Evolutionary conservation across 305 asterid species (phyloP), one percentile per base, ranked within the genome.

Genomic region (Vinca major): DNA sequence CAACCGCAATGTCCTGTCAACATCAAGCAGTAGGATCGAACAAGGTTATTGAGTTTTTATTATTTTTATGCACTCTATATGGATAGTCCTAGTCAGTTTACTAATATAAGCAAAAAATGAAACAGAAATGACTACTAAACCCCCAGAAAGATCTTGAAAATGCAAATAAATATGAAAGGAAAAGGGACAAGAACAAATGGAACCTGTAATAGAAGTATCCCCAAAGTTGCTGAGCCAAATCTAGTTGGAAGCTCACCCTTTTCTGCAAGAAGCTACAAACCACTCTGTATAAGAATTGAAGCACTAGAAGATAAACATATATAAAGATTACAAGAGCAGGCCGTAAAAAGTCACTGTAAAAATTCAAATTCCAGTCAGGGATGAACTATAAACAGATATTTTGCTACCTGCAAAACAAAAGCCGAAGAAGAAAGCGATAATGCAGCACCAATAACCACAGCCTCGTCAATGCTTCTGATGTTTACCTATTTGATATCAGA

Each of bases 181-280:
- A 73, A 45, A 53, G 64, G 33, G 62, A 72, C 48, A 73, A 66
- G 47, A 51, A 17, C 47, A 70, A 78, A 68, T 21, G 66, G 65
- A 74, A 90, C 99, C 96, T 93, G 99, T 77, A 93, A 72, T 62
- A 93, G 85, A 81, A 93, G 99, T 78, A 93, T 85, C 64, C 97
- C 99, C 62, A 93, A 84, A 66, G 99, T 93, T 33, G 99, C 97
- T 54, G 99, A 93, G 67, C 99, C 99, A 78, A 93, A 86, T 81
- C 91, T 89, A 70, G 99, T 93, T 50, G 99, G 96, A 75, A 93
- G 97, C 79, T 93, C 99, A 52, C 99, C 99, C 76, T 79, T 93
- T 80, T 93, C 99, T 81, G 99, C 99, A 65, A 93, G 96, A 83
- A 93, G 96, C 97, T 93, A 80, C 53, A 85, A 13, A 70, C 71